Conservation (phyloP, 129 eudicot species). For the Rutidosis leptorrhynchoides region DNA sequence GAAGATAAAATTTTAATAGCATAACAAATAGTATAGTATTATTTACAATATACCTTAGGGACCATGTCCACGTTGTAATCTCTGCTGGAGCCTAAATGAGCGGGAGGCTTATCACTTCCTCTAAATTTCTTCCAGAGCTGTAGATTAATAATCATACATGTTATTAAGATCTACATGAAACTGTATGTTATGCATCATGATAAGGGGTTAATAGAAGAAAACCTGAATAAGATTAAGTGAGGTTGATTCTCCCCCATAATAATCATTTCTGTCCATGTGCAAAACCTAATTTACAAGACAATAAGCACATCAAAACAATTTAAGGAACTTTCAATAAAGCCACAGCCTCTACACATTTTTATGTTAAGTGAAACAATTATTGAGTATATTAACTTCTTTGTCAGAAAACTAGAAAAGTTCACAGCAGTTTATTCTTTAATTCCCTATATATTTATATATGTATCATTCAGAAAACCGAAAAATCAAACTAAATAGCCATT, state of each 20-base stretch:
- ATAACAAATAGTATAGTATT: no score
- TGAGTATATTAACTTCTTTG: no score
- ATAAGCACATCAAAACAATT: constrained; percentile 4
- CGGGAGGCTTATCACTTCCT: constrained; percentile 94
- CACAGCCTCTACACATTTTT: no score
- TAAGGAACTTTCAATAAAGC: no score
- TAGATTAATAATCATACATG: constrained; percentile 10
- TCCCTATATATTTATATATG: neutral
- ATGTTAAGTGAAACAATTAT: no score
- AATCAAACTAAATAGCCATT: neutral
- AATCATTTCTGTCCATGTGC: constrained; percentile 98
- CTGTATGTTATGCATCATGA: neutral
- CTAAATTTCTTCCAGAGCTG: constrained; percentile 94
- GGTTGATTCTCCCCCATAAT: constrained; percentile 97
- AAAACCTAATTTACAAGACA: constrained; percentile 63
- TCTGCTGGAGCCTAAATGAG: constrained; percentile 92
- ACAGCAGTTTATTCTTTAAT: neutral
- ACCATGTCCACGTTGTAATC: constrained; percentile 97
- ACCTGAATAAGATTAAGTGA: constrained; percentile 97
- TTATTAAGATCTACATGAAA: constrained; percentile 15
- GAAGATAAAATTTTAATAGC: neutral
- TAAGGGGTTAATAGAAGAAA: constrained; percentile 5
- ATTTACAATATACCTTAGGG: constrained; percentile 70
- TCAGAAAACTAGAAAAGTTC: neutral
- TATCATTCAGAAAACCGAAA: neutral